Percentiles rank a stretch among this genome's conserved stretches.
These are phyloP conservation scores for Vararia minispora DNA, from an alignment of 768 basidiomycete species.

Conservation along the genomic window DNA sequence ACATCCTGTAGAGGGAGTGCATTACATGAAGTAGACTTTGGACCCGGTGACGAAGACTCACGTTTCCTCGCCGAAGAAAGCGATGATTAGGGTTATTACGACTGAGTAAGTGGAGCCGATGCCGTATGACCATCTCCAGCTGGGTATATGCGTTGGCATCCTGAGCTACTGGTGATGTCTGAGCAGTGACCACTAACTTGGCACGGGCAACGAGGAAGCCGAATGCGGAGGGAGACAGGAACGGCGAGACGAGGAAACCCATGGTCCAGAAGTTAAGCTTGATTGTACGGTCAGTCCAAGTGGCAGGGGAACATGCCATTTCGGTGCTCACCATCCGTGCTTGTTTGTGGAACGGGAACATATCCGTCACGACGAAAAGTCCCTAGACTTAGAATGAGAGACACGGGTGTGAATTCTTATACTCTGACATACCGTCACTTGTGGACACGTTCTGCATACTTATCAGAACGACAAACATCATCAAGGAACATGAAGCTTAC, in stretches of 20 bases:
- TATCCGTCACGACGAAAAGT: conserved; percentile 47
- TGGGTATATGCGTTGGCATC: conserved; percentile 11
- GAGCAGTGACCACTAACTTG: conserved; percentile 17
- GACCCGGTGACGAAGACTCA: conserved; percentile 18
- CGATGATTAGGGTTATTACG: conserved; percentile 44
- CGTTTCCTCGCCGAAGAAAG: conserved; percentile 59
- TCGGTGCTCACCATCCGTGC: conserved; percentile 42
- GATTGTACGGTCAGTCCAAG: too few relatives aligned
- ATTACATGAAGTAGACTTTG: conserved; percentile 19
- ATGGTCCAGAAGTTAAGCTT: conserved; percentile 65
- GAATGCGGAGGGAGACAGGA: conserved; percentile 53
- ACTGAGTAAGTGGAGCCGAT: conserved; percentile 49
- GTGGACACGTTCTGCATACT: conserved; percentile 37
- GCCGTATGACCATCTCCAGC: conserved; percentile 60
- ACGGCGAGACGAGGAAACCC: conserved; percentile 59
- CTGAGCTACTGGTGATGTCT: background rate
- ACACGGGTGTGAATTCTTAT: background rate
- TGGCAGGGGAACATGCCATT: too few relatives aligned
- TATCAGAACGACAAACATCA: background rate
- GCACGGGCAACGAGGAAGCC: conserved; percentile 55
- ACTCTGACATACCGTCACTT: conserved; percentile 33
- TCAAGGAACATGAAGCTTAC: conserved; percentile 31
- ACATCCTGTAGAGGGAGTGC: conserved; percentile 44
- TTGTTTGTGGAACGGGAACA: conserved; percentile 62
- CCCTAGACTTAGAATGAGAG: conserved; percentile 24